Evolutionary conservation across 78 protist genomes (phyloP), one percentile per base, ranked within the genome.

Genomic region (Anaeramoeba flamelloides): DNA sequence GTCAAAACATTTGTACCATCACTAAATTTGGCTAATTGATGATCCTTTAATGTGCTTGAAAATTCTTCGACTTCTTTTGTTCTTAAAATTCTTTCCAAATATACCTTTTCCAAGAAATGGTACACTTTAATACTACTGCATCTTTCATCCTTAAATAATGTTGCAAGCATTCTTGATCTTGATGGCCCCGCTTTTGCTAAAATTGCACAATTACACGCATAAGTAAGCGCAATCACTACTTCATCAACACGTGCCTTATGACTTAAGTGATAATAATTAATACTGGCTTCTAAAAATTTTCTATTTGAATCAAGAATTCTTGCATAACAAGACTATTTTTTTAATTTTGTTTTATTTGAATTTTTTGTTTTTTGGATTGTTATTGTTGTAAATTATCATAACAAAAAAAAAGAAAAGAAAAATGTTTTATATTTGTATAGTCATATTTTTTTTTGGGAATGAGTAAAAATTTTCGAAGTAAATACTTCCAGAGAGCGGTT

Each of bases 131-230:
- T 79, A n/a, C 53, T 69, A 38, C 74, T 39, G 32, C 83, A n/a
- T 38, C 96, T 85, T 77, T 93, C 96, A 83, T 93, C 96, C 39
- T 90, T 91, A 83, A 82, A 90, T 36, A 93, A 79, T n/a, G 92
- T 88, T n/a, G 93, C 91, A 31, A 93, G 81, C 65, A 93, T 41
- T 36, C 95, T 88, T 30, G 96, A 90, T 41, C 96, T 81, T 76
- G 83, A 92, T 78, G 94, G 96, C 32, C 96, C 96, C 1, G 96
- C 96, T 30, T 80, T 78, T 8, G 92, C 91, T 0, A 93, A 83
- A 31, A 93, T 89, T 37, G 92, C 94, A 82, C 95, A 93, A 74
- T 41, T 82, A 74, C 86, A 82, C 2, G 96, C 87, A 41, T 64
- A 40, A 36, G 33, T 22, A 33, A 93, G 88, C 31, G 86, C 34